Base-by-base conservation (phyloP, 73 alveolate genomes). In the Tetrahymena borealis region DNA sequence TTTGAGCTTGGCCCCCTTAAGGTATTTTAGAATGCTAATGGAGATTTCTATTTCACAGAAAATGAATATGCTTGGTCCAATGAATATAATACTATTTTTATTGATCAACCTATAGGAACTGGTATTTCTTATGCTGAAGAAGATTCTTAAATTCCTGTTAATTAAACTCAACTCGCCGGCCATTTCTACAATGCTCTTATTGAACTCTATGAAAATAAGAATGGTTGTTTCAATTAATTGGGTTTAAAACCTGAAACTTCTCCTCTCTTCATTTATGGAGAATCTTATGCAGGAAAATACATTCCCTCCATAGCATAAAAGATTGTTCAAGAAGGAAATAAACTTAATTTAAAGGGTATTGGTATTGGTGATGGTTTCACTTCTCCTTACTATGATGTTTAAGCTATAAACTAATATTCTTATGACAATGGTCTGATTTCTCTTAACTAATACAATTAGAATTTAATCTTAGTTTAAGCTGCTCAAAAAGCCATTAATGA, bases 291-390 rank as follows among this genome's bases (percentile, higher is more conserved):
- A 28, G 95, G 95, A 39, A 93, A 93, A 39, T 93, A 39, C 42
- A 92, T 85, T 39, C 95, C 95, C 31, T 79, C 93, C 13, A 85
- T 93, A 11, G 93, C 95, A 11, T 32, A 93, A 38, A 92, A 91
- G 7, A 93, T 93, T 3, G 85, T 60, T 60, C 37, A 60, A 60
- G 85, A 90, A 40, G 39, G 40, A 32, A 93, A 38, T 33, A 39
- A 93, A 43, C 36, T 93, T 20, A 78, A 78, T 20, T 93, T 93
- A 78, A 93, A 93, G 24, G 95, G 95, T 9, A 78, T 40, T 33
- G 93, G 93, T 7, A 93, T 93, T 31, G 95, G 95, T 16, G 95
- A 93, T 93, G 93, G 93, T 6, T 93, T 93, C 41, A 93, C 95
- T 18, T 91, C 90, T 33, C 95, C 95, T 9, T 93, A 93, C 79